Evolutionary conservation across 805 yeast species (phyloP), one percentile per base, ranked within the genome.

Genomic region (Torulaspora indica): DNA sequence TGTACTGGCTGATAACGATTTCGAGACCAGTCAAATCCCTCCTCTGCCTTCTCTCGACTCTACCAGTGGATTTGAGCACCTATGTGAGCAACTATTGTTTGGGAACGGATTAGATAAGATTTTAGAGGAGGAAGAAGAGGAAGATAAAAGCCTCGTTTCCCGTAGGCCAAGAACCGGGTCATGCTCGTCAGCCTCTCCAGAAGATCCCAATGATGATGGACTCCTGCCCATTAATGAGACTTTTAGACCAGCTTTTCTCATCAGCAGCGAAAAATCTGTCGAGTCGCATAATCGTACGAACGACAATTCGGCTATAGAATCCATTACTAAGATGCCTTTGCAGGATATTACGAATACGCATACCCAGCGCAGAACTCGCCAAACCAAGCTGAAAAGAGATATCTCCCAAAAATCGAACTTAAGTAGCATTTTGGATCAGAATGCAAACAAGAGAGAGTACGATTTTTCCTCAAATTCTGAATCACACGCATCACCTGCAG

Each of bases 61-160:
- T 5, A 53, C 52, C 20, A 40, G 54, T 27, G 67, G 62, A 24
- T 63, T 64, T 40, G 63, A 58, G 25, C 40, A 46, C n/a, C 39
- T 63, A n/a, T 60, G 66, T 43, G 61, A 62, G 30, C 59, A 60
- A 34, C 52, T 63, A 10, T 37, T 64, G 9, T 61, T 60, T 47
- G 61, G 63, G 4, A 50, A 54, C 15, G 62, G 53, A 1, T 40
- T 61, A 10, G 58, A 54, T 23, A 55, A 52, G 23, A 60, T 57
- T 30, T 25, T 54, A 10, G 63, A 56, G 35, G 64, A 59, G 33
- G 56, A 52, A 36, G 51, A 49, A 28, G 47, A 43, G 13, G 37
- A 36, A 4, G 40, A 29, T 20, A 38, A 38, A 8, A 25, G 34
- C 7, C 15, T 20, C 23, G 42, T 17, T n/a, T 7, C 15, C 12